Evolutionary conservation across 371 early-diverging fungal genomes (phyloP), one percentile per base, ranked within the genome.

Genomic region (Lichtheimia ornata): DNA sequence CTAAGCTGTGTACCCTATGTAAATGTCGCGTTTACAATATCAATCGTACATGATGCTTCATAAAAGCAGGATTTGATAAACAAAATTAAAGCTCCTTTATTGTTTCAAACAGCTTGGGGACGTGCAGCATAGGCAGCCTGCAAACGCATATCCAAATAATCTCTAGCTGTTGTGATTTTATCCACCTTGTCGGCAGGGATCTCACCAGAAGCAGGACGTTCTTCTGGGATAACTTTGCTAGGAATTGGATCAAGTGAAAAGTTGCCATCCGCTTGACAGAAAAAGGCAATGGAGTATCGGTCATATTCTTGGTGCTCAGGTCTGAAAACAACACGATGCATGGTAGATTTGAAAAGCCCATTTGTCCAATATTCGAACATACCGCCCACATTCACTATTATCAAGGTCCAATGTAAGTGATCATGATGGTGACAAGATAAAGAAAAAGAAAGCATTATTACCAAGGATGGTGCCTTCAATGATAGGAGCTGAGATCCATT

Each of bases 361-460:
- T 76, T 76, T 13, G 88, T 84, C 90, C 90, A 90, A 61, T 76
- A 83, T 53, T 84, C 83, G n/a, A 90, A 56, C 27, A 83, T 71
- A 58, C 88, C 88, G 5, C 79, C 90, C 47, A 85, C 72, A 69
- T 88, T 90, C 54, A 90, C 77, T 59, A 25, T 15, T n/a, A n/a
- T n/a, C n/a, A n/a, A n/a, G 14, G 15, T 6, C 2, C 35, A 9
- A 35, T 2, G 15, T 20, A 52, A 18, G 27, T 52, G 25, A 52
- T 13, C 9, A 14, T 6, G 14, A 24, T 17, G 28, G 4, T 28
- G 35, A 9, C 5, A 4, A 7, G 3, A 20, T 13, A 30, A 7
- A 2, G 28, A 7, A 2, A 20, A 47, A 14, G 12, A 6, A 49
- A 35, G 14, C 24, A 42, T 50, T 22, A 22, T 22, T 52, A 59